Base-by-base conservation (phyloP, 805 yeast species). In the Kodamaea neixiangensis region DNA sequence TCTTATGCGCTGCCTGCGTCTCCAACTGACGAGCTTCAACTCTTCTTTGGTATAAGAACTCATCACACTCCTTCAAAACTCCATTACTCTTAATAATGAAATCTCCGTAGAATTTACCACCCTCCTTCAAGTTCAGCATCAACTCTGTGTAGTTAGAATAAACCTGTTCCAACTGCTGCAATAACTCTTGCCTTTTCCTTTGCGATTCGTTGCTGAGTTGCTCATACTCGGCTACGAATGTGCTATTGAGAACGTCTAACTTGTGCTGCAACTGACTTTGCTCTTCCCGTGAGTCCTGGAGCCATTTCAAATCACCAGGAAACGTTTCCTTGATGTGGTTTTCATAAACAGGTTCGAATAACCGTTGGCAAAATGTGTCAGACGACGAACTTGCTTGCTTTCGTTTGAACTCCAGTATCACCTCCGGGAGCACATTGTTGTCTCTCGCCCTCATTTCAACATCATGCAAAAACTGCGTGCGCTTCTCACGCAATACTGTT, bases 91-190 rank as follows among this genome's bases (percentile, higher is more conserved):
- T 78, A 7, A 64, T 65, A 25, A 77, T 68, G 53, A 89, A 79
- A 48, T 84, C 86, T 35, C 75, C 75, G 68, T 92, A 92, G 62
- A 91, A 91, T 48, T 77, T 76, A 0, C 80, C 59, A 0, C 96
- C 97, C 58, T 86, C 87, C 25, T 77, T 77, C 21, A 89, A 63
- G 60, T 88, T 86, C 4, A 75, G 69, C 14, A 77, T 65, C 2
- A 89, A 74, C 58, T 86, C 89, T 22, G 75, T 65, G 58, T 74
- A 86, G 44, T 79, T 76, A 37, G 71, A 64, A 54, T 74, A 79
- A 1, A 78, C 80, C 4, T 72, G 64, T 48, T 82, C 86, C 22
- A 87, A 63, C 1, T 65, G 68, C 48, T 80, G 82, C 40, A 87
- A 64, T 0, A 79, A 78, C 18, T 70, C 68, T 47, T 78, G 79